Evolutionary conservation across 805 yeast species (phyloP).

Genomic region (Torulaspora quercuum): DNA sequence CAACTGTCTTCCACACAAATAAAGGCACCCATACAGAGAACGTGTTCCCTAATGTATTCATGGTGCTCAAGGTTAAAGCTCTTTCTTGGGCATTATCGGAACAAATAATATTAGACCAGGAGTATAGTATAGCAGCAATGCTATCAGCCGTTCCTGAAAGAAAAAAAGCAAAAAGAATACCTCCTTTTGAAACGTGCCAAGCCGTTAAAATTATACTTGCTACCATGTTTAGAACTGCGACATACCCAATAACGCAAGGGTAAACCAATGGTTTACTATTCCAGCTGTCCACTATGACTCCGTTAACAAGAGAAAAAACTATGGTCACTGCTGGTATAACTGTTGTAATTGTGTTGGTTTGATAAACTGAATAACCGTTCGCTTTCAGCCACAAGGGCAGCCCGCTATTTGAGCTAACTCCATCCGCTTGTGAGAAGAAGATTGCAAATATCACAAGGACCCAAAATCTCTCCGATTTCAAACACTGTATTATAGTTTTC

Average conservation of each 20-base stretch:
- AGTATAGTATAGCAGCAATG: conserved; percentile 55
- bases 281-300: conserved; percentile 45
- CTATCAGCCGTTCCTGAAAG: conserved; percentile 57
- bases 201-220: conserved; percentile 52
- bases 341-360: conserved; percentile 47
- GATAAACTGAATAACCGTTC: conserved; percentile 40
- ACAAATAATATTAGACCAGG: conserved; percentile 57
- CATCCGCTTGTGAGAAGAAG: conserved; percentile 46
- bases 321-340: conserved; percentile 56
- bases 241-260: conserved; percentile 51
- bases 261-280: conserved; percentile 51
- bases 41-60: conserved; percentile 51
- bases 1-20: conserved; percentile 44
- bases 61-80: conserved; percentile 47
- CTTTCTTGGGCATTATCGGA: conserved; percentile 51
- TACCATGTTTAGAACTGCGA: conserved; percentile 47
- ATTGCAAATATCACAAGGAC: conserved; percentile 46
- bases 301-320: conserved; percentile 30
- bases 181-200: conserved; percentile 51
- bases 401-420: too few species aligned
- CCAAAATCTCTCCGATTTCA: conserved; percentile 50
- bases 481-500: conserved; percentile 36
- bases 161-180: conserved; percentile 59
- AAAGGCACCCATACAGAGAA: conserved; percentile 53
- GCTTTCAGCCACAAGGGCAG: conserved; percentile 61